Evolutionary conservation across 164 flowering plant genomes (phyloP).

Genomic region (Brasenia schreberi): DNA sequence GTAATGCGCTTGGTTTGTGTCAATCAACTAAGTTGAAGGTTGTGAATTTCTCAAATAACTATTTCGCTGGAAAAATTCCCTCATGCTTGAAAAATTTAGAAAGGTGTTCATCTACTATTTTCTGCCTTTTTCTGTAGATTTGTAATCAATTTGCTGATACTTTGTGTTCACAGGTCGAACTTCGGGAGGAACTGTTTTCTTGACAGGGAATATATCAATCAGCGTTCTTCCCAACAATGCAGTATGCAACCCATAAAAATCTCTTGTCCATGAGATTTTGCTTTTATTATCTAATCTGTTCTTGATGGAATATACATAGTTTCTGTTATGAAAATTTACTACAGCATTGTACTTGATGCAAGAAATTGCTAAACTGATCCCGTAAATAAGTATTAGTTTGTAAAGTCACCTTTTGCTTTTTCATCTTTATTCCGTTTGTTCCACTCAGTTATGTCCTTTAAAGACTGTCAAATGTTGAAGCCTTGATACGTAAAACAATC

Average conservation of each 20-base stretch:
- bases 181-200: slow-evolving; percentile 82
- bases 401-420: too few species aligned
- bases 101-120: slow-evolving; percentile 25
- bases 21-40: slow-evolving; percentile 38
- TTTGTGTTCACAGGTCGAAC: slow-evolving; percentile 39
- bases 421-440: too few species aligned
- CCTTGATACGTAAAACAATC: too few species aligned
- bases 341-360: too few species aligned
- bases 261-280: too few species aligned
- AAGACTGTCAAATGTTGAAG: too few species aligned
- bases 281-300: too few species aligned
- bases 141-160: neutral
- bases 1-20: slow-evolving; percentile 48
- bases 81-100: slow-evolving; percentile 65
- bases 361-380: too few species aligned
- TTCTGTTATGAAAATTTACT: too few species aligned
- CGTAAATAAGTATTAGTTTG: too few species aligned
- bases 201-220: slow-evolving; percentile 36
- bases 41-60: slow-evolving; percentile 75
- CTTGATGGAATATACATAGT: too few species aligned
- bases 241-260: slow-evolving; percentile 26
- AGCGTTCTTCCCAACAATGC: slow-evolving; percentile 53
- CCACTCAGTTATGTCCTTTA: too few species aligned
- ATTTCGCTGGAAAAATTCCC: slow-evolving; percentile 67
- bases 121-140: neutral